Base-by-base conservation (phyloP, 495 filamentous ascomycete species). In the Penicillium lagena region DNA sequence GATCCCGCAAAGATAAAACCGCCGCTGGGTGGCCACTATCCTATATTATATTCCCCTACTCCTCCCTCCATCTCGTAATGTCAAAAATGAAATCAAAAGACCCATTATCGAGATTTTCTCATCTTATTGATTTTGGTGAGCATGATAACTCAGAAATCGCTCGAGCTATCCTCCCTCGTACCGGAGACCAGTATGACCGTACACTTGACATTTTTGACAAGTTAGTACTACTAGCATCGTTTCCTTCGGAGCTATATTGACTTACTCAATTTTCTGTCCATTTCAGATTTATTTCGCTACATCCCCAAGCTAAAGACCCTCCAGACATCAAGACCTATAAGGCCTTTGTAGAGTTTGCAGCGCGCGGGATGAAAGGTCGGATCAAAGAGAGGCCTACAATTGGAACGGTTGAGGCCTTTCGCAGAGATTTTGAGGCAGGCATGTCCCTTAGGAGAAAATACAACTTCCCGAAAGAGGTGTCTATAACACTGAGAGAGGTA, bases 401-500 rank as follows among this genome's bases (percentile, higher is more conserved):
- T n/a, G 43, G 35, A 30, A 39, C 37, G 5, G 27, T 46, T 13
- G 7, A 46, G n/a, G 12, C 29, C n/a, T 34, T 46, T 37, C 15
- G 35, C 12, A 13, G 36, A 15, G 8, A 46, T 22, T 46, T 46
- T 13, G 4, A 30, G 12, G 29, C 43, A 1, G 12, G 43, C 7
- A 40, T 46, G 12, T 15, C 14, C 29, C 39, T 22, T 13, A 8
- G 34, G 28, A 22, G 43, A 39, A 32, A 15, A 6, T 39, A 76
- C 73, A 12, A 33, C 14, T 46, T 46, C 29, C 12, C 14, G 13
- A 13, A 2, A 46, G 30, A 29, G 9, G 17, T 22, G n/a, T 38
- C 35, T 8, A 39, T 35, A 27, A 46, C 6, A 9, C 29, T 46
- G 3, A 39, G 28, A 17, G n/a, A 46, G 37, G 37, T 46, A 11